These are phyloP conservation scores for Bruguiera sexangula DNA, from an alignment of 345 rosid genomes.

Conservation along the genomic window DNA sequence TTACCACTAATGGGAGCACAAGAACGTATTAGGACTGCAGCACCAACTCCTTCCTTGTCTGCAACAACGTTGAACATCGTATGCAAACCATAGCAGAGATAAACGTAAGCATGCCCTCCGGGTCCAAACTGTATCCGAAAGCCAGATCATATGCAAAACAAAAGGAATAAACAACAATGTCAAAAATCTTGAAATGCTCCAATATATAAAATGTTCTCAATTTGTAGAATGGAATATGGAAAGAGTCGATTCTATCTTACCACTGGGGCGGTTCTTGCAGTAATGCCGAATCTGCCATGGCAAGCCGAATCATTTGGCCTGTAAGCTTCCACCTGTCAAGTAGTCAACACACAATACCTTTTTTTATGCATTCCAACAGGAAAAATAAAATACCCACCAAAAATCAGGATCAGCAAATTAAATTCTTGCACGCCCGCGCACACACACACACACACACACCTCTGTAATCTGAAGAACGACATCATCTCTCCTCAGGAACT, in stretches of 20 bases:
- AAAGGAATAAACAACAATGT: background rate
- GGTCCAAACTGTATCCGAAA: conserved; percentile 72
- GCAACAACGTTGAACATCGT: conserved; percentile 92
- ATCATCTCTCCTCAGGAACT: conserved; percentile 66
- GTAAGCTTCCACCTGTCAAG: conserved; percentile 84
- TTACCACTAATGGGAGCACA: conserved; percentile 86
- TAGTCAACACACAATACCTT: background rate
- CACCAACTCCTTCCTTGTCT: conserved; percentile 85
- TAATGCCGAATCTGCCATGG: conserved; percentile 79
- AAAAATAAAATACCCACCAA: background rate
- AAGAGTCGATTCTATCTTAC: conserved; percentile 33
- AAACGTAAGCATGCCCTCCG: conserved; percentile 93
- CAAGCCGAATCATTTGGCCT: conserved; percentile 93
- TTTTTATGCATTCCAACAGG: background rate
- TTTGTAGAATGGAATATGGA: background rate
- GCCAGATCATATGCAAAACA: background rate
- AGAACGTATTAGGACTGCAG: conserved; percentile 79
- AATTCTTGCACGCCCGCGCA: background rate
- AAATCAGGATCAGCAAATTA: background rate
- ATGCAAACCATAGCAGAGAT: conserved; percentile 92
- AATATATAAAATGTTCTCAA: background rate
- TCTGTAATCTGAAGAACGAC: conserved; percentile 84
- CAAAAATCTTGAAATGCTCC: background rate
- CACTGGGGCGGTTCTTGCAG: conserved; percentile 80
- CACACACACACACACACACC: conserved; percentile 30